Conservation (phyloP, 768 basidiomycete species). For the Boletus sensibilis region DNA sequence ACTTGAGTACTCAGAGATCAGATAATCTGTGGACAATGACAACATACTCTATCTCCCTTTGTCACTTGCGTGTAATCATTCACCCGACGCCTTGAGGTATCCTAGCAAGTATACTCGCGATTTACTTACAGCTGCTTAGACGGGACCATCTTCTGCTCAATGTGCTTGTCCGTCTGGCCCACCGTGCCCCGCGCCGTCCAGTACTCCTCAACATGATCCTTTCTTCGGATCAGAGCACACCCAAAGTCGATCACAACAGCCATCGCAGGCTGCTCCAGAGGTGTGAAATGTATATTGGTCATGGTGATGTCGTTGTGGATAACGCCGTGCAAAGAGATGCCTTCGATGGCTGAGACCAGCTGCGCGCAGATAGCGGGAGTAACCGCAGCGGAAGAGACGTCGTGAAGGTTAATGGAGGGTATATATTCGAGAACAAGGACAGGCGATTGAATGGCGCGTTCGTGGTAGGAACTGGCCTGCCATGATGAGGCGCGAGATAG, state of each 20-base stretch:
- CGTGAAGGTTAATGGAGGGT: slow-evolving; percentile 1
- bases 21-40: too few relatives aligned
- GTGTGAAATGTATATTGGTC: slow-evolving; percentile 1
- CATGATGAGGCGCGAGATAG: background rate
- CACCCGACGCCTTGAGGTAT: too few relatives aligned
- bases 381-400: background rate
- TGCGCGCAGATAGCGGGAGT: background rate
- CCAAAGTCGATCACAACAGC: background rate
- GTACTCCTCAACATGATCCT: background rate
- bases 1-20: too few relatives aligned
- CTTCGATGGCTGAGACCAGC: background rate
- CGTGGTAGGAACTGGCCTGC: background rate
- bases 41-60: too few relatives aligned
- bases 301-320: slow-evolving; percentile 1
- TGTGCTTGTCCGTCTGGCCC: too few relatives aligned
- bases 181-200: too few relatives aligned
- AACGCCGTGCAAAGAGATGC: background rate
- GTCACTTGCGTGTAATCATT: too few relatives aligned
- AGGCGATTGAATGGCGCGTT: background rate
- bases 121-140: too few relatives aligned
- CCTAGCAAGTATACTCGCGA: too few relatives aligned
- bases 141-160: too few relatives aligned
- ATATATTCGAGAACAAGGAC: slow-evolving; percentile 6
- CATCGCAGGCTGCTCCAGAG: background rate
- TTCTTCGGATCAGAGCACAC: background rate